Conservation (phyloP, 2,329 filamentous ascomycete genomes). For the Metarhizium humberi region DNA sequence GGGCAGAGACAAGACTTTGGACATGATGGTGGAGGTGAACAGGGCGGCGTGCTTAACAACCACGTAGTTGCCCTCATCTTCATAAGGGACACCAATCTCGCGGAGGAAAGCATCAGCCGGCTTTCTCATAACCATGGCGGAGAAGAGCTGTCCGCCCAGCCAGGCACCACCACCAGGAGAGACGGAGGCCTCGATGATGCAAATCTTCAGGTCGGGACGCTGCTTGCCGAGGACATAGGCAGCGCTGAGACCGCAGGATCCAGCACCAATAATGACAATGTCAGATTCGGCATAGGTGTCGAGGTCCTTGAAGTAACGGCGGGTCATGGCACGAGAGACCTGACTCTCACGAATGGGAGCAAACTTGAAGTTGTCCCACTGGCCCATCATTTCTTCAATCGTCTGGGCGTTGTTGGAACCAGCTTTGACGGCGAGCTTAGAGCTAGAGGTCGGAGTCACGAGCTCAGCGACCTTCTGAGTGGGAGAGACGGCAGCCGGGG, state of each 20-base stretch:
- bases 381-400: constrained; percentile 57
- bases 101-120: constrained; percentile 77
- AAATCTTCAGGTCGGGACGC: constrained; percentile 84
- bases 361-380: constrained; percentile 79
- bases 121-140: constrained; percentile 91
- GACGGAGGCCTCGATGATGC: constrained; percentile 81
- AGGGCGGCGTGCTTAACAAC: constrained; percentile 91
- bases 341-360: constrained; percentile 83
- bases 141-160: constrained; percentile 91
- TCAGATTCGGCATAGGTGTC: constrained; percentile 86
- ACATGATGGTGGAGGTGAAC: constrained; percentile 81
- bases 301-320: constrained; percentile 85
- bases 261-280: constrained; percentile 87
- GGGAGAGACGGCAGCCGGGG: constrained; percentile 59
- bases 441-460: constrained; percentile 36
- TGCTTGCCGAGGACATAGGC: constrained; percentile 77
- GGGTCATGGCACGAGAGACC: constrained; percentile 87
- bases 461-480: constrained; percentile 38
- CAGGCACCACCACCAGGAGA: constrained; percentile 83
- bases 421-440: constrained; percentile 28
- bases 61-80: constrained; percentile 81
- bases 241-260: constrained; percentile 76
- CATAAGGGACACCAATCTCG: constrained; percentile 74
- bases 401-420: constrained; percentile 30
- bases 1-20: constrained; percentile 72